Conservation (phyloP, 495 filamentous ascomycete species). For the Lineolata rhizophorae region DNA sequence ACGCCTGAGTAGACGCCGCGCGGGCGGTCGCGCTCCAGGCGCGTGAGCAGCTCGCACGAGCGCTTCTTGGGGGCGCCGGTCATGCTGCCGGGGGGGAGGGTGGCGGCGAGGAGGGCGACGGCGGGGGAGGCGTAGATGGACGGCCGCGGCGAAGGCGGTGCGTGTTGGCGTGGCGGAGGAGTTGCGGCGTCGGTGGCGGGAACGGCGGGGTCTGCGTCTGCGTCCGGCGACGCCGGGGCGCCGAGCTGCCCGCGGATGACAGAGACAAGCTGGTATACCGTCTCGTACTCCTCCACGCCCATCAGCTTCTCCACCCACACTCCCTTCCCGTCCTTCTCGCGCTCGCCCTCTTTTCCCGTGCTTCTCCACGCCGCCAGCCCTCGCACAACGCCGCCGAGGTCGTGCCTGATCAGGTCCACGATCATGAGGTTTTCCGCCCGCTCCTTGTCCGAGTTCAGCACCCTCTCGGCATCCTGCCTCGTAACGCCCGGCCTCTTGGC, state of each 20-base stretch:
- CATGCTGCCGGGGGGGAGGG: conserved; percentile 79
- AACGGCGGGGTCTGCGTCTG: conserved; percentile 14
- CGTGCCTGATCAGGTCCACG: conserved; percentile 80
- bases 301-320: conserved; percentile 43
- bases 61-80: conserved; percentile 87
- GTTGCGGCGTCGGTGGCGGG: conserved; percentile 17
- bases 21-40: conserved; percentile 37
- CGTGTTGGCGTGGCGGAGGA: no score
- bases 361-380: conserved; percentile 36
- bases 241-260: conserved; percentile 59
- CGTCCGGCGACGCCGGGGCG: no score
- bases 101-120: conserved; percentile 53
- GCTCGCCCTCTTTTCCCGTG: no score
- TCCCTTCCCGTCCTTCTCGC: no score
- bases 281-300: conserved; percentile 71
- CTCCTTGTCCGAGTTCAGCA: conserved; percentile 61
- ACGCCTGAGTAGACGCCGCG: conserved; percentile 79
- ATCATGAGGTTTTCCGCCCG: conserved; percentile 97
- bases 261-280: conserved; percentile 74
- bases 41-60: conserved; percentile 56
- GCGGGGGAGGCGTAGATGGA: background rate
- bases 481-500: conserved; percentile 44
- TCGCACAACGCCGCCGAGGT: conserved; percentile 53
- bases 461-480: conserved; percentile 34
- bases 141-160: no score